Base-by-base conservation (phyloP, 2,329 filamentous ascomycete species). In the Venturia nashicola region DNA sequence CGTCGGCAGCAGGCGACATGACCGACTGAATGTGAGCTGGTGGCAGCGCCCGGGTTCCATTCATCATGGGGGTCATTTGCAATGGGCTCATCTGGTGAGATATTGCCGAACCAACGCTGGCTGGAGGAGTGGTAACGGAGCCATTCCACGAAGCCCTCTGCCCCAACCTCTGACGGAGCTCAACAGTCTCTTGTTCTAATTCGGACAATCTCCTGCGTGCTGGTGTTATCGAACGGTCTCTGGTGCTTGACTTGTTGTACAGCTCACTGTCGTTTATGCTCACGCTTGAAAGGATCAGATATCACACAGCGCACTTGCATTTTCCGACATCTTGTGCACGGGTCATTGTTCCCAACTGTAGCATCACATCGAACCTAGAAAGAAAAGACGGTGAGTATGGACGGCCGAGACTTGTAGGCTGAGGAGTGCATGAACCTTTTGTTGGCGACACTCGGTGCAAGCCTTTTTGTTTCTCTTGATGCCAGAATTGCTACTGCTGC, bases 391-490 rank as follows among this genome's bases (percentile, higher is more conserved):
- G 51, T 57, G 16, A 34, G 51, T 57, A n/a, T 36, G 1, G 7
- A n/a, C 16, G 36, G 43, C 16, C n/a, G 5, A 20, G 11, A 27
- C 36, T n/a, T 3, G 5, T 9, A 32, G 5, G 23, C 14, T n/a
- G 57, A 46, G 23, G 34, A 14, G 9, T 23, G 9, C 39, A 32
- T 9, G 6, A 5, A 76, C 75, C 71, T 78, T 78, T 67, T 78
- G 76, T 66, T 78, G 76, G 46, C 76, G 70, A 68, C 76, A 78
- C 67, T 76, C 74, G 1, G 75, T 77, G 65, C 76, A 78, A 5
- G 76, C 76, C 65, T 75, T 76, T 67, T 64, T 64, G 18, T 65
- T 65, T 23, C 63, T 54, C 43, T 65, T 65, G n/a, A 65, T 65
- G 42, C 63, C 46, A 51, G 46, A 51, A 51, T 51, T 51, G 23